These are phyloP conservation scores for Pleoardoris graminearum DNA, from an alignment of 2,329 filamentous ascomycete genomes.

Conservation along the genomic window DNA sequence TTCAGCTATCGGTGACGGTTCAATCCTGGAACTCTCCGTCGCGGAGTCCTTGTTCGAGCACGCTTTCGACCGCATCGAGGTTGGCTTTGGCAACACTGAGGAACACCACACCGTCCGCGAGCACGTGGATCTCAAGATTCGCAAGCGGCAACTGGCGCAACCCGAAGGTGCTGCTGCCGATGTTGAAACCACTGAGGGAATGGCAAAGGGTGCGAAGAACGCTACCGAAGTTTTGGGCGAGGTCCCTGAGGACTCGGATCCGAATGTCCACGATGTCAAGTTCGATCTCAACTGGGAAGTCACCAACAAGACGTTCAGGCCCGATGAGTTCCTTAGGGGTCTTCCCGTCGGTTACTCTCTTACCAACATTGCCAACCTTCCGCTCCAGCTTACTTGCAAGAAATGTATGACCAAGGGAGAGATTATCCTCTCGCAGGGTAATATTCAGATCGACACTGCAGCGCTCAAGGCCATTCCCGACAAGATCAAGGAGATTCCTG, in stretches of 20 bases:
- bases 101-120: conserved; percentile 36
- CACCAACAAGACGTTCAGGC: conserved; percentile 30
- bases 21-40: conserved; percentile 30
- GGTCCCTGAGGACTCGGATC: conserved; percentile 27
- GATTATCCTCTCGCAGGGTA: conserved; percentile 37
- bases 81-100: conserved; percentile 38
- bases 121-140: conserved; percentile 31
- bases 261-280: conserved; percentile 20
- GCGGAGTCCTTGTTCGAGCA: conserved; percentile 31
- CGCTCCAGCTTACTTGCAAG: conserved; percentile 42
- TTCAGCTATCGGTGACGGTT: conserved; percentile 26
- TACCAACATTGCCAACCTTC: conserved; percentile 22
- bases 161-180: not conserved
- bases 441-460: conserved; percentile 32
- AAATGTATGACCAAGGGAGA: conserved; percentile 40
- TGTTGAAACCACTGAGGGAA: conserved; percentile 3
- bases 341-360: conserved; percentile 16
- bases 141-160: conserved; percentile 20
- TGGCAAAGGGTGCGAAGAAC: conserved; percentile 5
- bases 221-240: conserved; percentile 1
- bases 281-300: conserved; percentile 30
- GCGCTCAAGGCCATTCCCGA: conserved; percentile 31
- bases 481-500: conserved; percentile 4
- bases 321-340: conserved; percentile 21
- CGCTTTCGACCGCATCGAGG: conserved; percentile 34